Percentiles rank a stretch among this genome's conserved stretches.
These are phyloP conservation scores for Nemania diffusa DNA, from an alignment of 2,329 filamentous ascomycete species.

Conservation along the genomic window DNA sequence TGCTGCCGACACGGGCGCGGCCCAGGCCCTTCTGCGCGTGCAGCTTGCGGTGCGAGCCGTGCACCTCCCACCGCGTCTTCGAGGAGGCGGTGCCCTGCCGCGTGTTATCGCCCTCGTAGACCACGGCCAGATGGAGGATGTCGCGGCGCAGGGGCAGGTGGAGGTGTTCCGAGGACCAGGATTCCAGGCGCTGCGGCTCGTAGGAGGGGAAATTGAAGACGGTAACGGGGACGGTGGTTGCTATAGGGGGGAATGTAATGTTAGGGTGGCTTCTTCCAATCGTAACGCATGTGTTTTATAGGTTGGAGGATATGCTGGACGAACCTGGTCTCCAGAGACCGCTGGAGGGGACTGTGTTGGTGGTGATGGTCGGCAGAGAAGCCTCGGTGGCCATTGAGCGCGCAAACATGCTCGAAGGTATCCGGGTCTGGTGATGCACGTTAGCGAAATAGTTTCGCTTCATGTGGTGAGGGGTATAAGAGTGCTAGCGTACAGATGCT, in stretches of 20 bases:
- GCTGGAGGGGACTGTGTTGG: conserved; percentile 48
- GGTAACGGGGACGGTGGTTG: conserved; percentile 78
- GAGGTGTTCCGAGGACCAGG: conserved; percentile 85
- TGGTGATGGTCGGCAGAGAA: conserved; percentile 53
- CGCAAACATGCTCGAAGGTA: conserved; percentile 53
- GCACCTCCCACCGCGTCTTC: conserved; percentile 85
- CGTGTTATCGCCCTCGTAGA: conserved; percentile 91
- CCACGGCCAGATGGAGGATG: conserved; percentile 88
- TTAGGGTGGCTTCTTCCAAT: conserved; percentile 10
- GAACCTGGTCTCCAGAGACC: conserved; percentile 59
- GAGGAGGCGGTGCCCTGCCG: conserved; percentile 86
- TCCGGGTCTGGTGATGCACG: conserved; percentile 38
- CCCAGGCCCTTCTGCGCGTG: conserved; percentile 89
- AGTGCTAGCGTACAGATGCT: conserved; percentile 43
- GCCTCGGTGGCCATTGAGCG: conserved; percentile 68
- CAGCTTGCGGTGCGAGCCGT: conserved; percentile 84
- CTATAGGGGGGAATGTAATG: conserved; percentile 49
- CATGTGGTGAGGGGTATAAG: background rate
- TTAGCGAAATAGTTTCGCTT: conserved; percentile 15
- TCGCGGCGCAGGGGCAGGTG: conserved; percentile 88
- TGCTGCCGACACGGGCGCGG: conserved; percentile 79
- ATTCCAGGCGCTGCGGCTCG: conserved; percentile 81
- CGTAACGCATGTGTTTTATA: background rate
- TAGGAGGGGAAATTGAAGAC: conserved; percentile 90
- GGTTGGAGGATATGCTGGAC: conserved; percentile 24